Evolutionary conservation across 2,329 filamentous ascomycete species (phyloP).

Genomic region (Diaporthe helianthi): DNA sequence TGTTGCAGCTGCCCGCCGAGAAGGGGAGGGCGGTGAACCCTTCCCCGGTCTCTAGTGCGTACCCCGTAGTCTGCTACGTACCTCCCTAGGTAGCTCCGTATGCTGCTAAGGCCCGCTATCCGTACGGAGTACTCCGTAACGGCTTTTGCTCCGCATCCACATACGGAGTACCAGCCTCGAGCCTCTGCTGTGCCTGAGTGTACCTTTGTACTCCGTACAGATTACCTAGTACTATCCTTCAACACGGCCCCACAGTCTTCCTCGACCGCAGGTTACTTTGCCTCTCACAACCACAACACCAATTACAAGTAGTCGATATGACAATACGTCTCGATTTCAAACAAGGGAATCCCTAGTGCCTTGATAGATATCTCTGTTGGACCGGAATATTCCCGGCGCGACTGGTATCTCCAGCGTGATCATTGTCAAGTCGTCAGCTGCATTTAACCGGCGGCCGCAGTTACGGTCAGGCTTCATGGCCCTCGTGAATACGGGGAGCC

Average conservation of each 20-base stretch:
- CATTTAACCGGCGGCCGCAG: conserved; percentile 16
- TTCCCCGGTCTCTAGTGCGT: background rate
- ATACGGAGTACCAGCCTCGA: too few species aligned
- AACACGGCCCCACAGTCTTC: background rate
- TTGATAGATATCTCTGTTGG: background rate
- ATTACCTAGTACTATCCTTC: too few species aligned
- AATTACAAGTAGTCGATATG: background rate
- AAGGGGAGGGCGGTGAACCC: conserved; percentile 1
- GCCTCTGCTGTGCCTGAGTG: background rate
- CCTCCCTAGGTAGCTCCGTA: too few species aligned
- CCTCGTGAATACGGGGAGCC: background rate
- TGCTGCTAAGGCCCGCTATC: background rate
- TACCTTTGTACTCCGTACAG: too few species aligned
- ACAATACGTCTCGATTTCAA: background rate
- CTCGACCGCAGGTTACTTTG: background rate
- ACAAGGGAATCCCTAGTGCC: background rate
- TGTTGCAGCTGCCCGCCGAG: background rate
- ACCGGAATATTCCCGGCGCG: background rate
- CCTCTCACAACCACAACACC: background rate
- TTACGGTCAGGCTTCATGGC: background rate
- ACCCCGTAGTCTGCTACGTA: too few species aligned
- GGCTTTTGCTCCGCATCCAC: background rate
- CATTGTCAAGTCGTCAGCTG: background rate
- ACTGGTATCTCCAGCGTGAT: background rate
- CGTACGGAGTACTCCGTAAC: too few species aligned